Evolutionary conservation across 169 alveolate genomes (phyloP).

Genomic region (Cystoisospora suis): DNA sequence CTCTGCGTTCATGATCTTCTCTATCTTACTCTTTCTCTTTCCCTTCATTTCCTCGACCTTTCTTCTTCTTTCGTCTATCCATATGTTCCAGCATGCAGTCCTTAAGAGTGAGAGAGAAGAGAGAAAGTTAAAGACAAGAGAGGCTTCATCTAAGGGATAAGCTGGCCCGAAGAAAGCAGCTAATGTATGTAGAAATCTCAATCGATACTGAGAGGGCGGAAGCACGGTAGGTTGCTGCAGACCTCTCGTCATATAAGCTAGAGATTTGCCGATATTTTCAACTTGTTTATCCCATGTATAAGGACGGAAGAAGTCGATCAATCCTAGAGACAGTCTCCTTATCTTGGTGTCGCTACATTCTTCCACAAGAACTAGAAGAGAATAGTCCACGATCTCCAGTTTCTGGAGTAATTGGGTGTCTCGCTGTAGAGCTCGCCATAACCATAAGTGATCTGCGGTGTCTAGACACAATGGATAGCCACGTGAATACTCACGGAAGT

Average conservation of each 20-base stretch:
- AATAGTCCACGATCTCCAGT: slow-evolving; percentile 65
- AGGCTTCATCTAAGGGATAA: background rate
- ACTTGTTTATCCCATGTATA: slow-evolving; percentile 68
- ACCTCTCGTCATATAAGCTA: slow-evolving; percentile 54
- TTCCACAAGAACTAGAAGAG: slow-evolving; percentile 58
- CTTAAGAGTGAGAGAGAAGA: background rate
- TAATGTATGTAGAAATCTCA: slow-evolving; percentile 36
- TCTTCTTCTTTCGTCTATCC: background rate
- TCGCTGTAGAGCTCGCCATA: slow-evolving; percentile 3
- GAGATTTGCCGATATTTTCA: slow-evolving; percentile 51
- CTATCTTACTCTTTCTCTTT: background rate
- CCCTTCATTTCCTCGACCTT: background rate
- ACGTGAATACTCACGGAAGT: slow-evolving; percentile 58
- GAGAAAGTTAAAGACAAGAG: background rate
- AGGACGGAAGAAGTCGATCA: slow-evolving; percentile 57
- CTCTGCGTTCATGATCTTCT: background rate
- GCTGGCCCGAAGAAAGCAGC: slow-evolving; percentile 37
- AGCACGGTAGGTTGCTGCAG: slow-evolving; percentile 53
- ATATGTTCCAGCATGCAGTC: background rate
- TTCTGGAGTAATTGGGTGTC: slow-evolving; percentile 52
- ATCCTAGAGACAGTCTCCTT: slow-evolving; percentile 19
- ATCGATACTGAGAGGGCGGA: slow-evolving; percentile 47
- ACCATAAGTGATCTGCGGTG: background rate
- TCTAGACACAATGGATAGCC: slow-evolving; percentile 53
- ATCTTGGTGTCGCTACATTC: background rate